Conservation (phyloP, 2,329 filamentous ascomycete species). For the Pseudohalonectria lignicola region DNA sequence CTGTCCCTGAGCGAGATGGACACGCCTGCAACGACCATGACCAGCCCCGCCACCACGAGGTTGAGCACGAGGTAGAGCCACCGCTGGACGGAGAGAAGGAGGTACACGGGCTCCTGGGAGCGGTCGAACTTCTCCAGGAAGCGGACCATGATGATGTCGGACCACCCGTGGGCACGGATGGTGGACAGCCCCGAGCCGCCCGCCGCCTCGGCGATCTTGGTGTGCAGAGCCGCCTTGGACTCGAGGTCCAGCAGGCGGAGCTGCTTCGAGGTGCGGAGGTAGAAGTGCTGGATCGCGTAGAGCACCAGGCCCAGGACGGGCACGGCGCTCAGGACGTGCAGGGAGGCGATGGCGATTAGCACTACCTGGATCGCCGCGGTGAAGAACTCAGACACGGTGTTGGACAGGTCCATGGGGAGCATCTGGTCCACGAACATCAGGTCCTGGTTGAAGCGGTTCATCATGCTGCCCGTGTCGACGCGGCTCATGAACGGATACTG, state of each 20-base stretch:
- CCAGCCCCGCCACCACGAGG: slow-evolving; percentile 30
- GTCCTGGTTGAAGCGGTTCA: slow-evolving; percentile 13
- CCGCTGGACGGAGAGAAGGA: slow-evolving; percentile 44
- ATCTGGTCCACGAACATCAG: slow-evolving; percentile 11
- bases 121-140: slow-evolving; percentile 36
- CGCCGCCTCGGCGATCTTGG: background rate
- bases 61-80: slow-evolving; percentile 43
- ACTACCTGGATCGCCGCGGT: slow-evolving; percentile 4
- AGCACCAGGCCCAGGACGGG: slow-evolving; percentile 33
- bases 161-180: slow-evolving; percentile 46
- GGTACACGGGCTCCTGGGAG: slow-evolving; percentile 46
- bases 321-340: slow-evolving; percentile 7
- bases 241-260: slow-evolving; percentile 51
- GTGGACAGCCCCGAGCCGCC: slow-evolving; percentile 35
- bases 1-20: slow-evolving; percentile 15
- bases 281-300: slow-evolving; percentile 43
- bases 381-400: slow-evolving; percentile 2
- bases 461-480: slow-evolving; percentile 11
- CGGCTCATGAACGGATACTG: slow-evolving; percentile 9
- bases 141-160: slow-evolving; percentile 17
- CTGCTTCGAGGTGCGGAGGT: slow-evolving; percentile 49
- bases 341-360: background rate
- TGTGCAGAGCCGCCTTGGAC: slow-evolving; percentile 28
- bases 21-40: slow-evolving; percentile 29
- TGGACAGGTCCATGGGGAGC: slow-evolving; percentile 8